These are phyloP conservation scores for Fraxinus xanthoxyloides DNA, from an alignment of 305 asterid species.

Conservation along the genomic window DNA sequence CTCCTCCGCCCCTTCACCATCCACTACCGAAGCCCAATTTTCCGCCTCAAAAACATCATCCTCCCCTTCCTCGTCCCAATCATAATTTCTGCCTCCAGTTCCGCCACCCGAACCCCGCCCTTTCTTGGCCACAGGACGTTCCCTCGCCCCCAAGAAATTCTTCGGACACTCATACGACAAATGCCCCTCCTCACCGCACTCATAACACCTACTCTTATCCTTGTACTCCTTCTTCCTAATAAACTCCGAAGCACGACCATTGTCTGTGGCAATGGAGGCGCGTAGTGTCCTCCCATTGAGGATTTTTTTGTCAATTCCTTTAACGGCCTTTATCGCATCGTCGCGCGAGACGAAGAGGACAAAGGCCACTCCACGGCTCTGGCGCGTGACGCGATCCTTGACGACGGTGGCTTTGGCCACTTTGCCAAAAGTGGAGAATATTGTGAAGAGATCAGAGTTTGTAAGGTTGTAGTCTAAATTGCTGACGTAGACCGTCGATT, in stretches of 20 bases:
- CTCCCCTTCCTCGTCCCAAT: constrained; percentile 33
- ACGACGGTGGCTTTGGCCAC: constrained; percentile 91
- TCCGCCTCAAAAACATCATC: constrained; percentile 53
- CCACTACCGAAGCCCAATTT: constrained; percentile 96
- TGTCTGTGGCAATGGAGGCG: constrained; percentile 91
- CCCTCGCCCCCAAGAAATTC: constrained; percentile 77
- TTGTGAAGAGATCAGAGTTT: constrained; percentile 83
- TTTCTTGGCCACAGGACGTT: constrained; percentile 74
- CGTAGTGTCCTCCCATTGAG: constrained; percentile 75
- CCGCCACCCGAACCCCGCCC: constrained; percentile 48
- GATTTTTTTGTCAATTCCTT: constrained; percentile 65
- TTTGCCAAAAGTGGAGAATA: constrained; percentile 94
- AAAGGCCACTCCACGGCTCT: constrained; percentile 88
- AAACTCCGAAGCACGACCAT: constrained; percentile 92
- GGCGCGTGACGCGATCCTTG: constrained; percentile 75
- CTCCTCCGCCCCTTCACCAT: constrained; percentile 63
- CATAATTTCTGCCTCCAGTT: constrained; percentile 32
- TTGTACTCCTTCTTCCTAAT: constrained; percentile 74
- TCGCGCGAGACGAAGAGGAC: constrained; percentile 73
- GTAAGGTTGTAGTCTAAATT: constrained; percentile 84
- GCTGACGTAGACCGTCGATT: constrained; percentile 86
- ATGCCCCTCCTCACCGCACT: constrained; percentile 93
- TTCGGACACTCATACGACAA: constrained; percentile 88
- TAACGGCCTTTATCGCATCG: constrained; percentile 72
- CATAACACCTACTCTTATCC: constrained; percentile 95